These are phyloP conservation scores for Citrus glauca DNA, from an alignment of 345 rosid genomes.

Conservation along the genomic window DNA sequence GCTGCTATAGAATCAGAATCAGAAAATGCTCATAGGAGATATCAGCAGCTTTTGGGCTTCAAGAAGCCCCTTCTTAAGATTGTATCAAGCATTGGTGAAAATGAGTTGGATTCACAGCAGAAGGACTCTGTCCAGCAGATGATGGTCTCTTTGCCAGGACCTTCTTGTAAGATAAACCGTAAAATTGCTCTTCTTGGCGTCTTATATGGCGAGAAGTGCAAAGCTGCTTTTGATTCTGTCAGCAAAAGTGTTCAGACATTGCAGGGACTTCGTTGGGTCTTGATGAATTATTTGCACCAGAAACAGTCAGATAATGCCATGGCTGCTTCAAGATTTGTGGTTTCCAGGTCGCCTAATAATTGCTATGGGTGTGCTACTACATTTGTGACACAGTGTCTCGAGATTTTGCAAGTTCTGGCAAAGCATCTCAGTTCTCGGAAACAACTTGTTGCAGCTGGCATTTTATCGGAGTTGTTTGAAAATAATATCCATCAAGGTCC, in stretches of 20 bases:
- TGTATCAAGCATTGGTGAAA: constrained; percentile 95
- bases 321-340: constrained; percentile 68
- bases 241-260: constrained; percentile 99
- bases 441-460: constrained; percentile 89
- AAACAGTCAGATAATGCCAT: constrained; percentile 61
- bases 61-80: constrained; percentile 98
- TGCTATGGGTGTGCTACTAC: constrained; percentile 98
- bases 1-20: constrained; percentile 97
- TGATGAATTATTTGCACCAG: constrained; percentile 96
- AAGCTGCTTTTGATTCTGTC: constrained; percentile 99
- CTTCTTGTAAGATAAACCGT: constrained; percentile 96
- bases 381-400: constrained; percentile 91
- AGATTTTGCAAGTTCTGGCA: constrained; percentile 78
- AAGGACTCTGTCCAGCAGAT: constrained; percentile 99
- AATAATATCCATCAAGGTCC: constrained; percentile 98
- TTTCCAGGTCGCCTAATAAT: constrained; percentile 86
- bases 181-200: constrained; percentile 99
- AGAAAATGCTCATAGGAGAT: constrained; percentile 99
- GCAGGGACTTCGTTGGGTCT: constrained; percentile 94
- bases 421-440: constrained; percentile 76
- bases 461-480: constrained; percentile 85
- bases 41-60: constrained; percentile 97
- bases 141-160: constrained; percentile 98
- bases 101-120: constrained; percentile 98
- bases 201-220: constrained; percentile 97